Evolutionary conservation across 805 yeast genomes (phyloP).

Genomic region (Metschnikowia reukaufii): DNA sequence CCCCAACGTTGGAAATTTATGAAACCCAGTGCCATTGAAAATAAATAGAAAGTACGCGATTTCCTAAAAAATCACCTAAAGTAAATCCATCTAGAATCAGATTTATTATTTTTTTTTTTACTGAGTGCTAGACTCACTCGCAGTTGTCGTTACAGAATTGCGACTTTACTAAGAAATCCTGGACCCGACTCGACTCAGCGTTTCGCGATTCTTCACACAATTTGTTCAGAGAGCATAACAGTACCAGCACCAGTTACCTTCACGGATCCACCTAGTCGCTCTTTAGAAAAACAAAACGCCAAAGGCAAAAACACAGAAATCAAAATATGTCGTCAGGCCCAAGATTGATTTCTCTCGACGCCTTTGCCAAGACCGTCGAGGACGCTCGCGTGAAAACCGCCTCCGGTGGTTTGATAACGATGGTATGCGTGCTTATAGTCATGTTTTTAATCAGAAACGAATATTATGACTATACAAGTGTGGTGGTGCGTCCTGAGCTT

Average conservation of each 20-base stretch:
- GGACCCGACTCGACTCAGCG: no score
- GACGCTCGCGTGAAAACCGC: slow-evolving; percentile 88
- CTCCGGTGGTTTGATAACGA: slow-evolving; percentile 85
- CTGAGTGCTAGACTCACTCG: no score
- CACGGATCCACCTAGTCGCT: neutral
- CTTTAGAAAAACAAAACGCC: neutral
- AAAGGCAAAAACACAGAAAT: neutral
- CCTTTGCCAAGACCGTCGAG: slow-evolving; percentile 92
- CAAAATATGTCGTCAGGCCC: slow-evolving; percentile 28
- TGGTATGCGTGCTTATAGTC: slow-evolving; percentile 63
- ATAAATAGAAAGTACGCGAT: no score
- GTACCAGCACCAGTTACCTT: no score
- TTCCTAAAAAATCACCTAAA: no score
- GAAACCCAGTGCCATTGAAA: no score
- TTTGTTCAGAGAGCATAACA: no score
- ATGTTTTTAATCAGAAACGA: slow-evolving; percentile 67
- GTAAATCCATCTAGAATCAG: no score
- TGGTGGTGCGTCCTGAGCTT: slow-evolving; percentile 75
- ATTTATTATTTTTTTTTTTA: no score
- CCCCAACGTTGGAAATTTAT: neutral
- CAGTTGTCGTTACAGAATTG: no score
- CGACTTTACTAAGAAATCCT: no score
- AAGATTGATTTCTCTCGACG: slow-evolving; percentile 65
- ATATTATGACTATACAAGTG: slow-evolving; percentile 67
- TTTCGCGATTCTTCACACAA: neutral